Evolutionary conservation across 352 stramenopile species (phyloP).

Genomic region (Nothophytophthora sp.): DNA sequence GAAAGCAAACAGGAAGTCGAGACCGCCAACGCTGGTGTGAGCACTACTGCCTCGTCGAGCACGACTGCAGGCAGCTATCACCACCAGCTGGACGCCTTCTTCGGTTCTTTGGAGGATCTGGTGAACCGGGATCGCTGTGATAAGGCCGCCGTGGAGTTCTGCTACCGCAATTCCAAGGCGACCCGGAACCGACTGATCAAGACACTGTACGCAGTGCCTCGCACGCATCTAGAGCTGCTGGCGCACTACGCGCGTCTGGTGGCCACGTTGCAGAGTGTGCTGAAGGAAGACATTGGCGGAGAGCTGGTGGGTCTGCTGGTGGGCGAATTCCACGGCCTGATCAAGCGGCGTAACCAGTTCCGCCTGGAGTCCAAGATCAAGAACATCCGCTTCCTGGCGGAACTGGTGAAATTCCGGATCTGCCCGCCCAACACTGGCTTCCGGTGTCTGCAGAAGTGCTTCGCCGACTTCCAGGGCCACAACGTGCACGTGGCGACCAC

Average conservation of each 20-base stretch:
- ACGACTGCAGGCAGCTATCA: conserved; percentile 71
- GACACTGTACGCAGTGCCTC: conserved; percentile 93
- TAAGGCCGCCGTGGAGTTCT: conserved; percentile 96
- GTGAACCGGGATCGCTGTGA: conserved; percentile 95
- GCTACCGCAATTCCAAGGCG: conserved; percentile 95
- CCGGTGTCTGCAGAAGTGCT: conserved; percentile 92
- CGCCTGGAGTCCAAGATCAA: conserved; percentile 94
- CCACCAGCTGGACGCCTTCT: conserved; percentile 93
- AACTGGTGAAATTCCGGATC: conserved; percentile 97
- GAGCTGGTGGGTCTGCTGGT: conserved; percentile 92
- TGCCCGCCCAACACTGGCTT: conserved; percentile 95
- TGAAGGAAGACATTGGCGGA: conserved; percentile 91
- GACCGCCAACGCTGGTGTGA: neutral
- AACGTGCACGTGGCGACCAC: conserved; percentile 97
- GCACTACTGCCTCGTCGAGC: conserved; percentile 6
- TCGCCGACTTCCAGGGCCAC: conserved; percentile 95
- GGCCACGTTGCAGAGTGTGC: conserved; percentile 92
- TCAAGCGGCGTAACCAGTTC: conserved; percentile 95
- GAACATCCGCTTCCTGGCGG: conserved; percentile 95
- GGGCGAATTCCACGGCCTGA: conserved; percentile 93
- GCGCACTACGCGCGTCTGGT: conserved; percentile 95
- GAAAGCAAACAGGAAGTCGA: conserved; percentile 18
- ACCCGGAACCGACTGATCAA: conserved; percentile 91
- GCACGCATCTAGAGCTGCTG: conserved; percentile 94
- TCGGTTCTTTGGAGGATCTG: conserved; percentile 92